Base-by-base conservation (phyloP, 2,329 filamentous ascomycete species). In the Hymenoscyphus fructigenus region DNA sequence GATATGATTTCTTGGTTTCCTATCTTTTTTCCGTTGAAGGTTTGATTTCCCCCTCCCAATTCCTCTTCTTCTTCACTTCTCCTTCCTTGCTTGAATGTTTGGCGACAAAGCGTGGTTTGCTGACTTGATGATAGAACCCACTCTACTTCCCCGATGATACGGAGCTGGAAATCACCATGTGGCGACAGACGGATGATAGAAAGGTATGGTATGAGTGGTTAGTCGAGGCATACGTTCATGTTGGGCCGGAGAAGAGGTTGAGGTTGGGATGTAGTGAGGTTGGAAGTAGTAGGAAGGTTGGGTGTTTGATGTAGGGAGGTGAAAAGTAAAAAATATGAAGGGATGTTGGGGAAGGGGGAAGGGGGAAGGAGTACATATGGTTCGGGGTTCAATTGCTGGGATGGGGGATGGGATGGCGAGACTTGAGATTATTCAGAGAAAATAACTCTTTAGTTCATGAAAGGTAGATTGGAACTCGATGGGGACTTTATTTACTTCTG, bases 1-100 rank as follows among this genome's bases (percentile, higher is more conserved):
- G 93, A 96, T 73, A 99, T 99, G 96, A 96, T 97, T 69, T 96
- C 92, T 63, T 99, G 95, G 95, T 99, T 99, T 76, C 95, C 95
- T 1, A 98, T 99, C 34, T 97, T 94, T 80, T 99, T 99, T 75
- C 95, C 96, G 0, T 80, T 99, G 15, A 96, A 95, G 87, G 93
- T 93, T 81, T 74, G 85, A 76, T 60, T 26, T 23, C 20, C 20
- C 20, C n/a, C n/a, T n/a, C n/a, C n/a, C 5, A 5, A 32, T 32
- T 29, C 28, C 28, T 29, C n/a, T n/a, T n/a, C n/a, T n/a, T n/a
- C n/a, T n/a, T n/a, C n/a, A n/a, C n/a, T n/a, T n/a, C n/a, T n/a
- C n/a, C n/a, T n/a, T n/a, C n/a, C n/a, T n/a, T n/a, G n/a, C n/a
- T n/a, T n/a, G n/a, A n/a, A n/a, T n/a, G n/a, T n/a, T n/a, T n/a